Evolutionary conservation across 192 early-diverging fungal species (phyloP).

Genomic region (Coemansia sp.): DNA sequence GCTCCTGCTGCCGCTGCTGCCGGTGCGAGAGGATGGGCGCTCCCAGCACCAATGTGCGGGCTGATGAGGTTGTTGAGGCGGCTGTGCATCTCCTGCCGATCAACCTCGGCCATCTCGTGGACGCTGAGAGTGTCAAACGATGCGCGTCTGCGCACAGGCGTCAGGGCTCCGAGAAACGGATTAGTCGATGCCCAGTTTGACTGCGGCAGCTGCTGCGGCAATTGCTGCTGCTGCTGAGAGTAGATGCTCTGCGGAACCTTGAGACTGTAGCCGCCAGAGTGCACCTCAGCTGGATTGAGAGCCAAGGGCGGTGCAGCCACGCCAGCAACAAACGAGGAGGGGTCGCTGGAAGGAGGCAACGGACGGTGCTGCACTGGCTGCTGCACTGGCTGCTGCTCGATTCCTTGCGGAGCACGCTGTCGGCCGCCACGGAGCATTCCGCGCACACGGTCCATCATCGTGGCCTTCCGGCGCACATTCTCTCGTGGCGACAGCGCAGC

Average conservation of each 20-base stretch:
- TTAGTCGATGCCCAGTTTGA: slow-evolving; percentile 11
- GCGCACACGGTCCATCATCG: slow-evolving; percentile 39
- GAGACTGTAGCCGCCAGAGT: background rate
- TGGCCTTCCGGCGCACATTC: slow-evolving; percentile 42
- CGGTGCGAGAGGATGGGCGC: background rate
- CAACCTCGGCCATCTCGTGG: slow-evolving; percentile 49
- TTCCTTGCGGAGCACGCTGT: background rate
- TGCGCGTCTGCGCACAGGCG: slow-evolving; percentile 27
- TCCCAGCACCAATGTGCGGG: slow-evolving; percentile 10
- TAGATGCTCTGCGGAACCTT: slow-evolving; percentile 7
- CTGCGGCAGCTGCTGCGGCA: background rate
- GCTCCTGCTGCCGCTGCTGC: no score
- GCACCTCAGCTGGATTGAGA: background rate
- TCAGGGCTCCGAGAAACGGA: slow-evolving; percentile 5
- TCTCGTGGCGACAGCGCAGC: slow-evolving; percentile 40
- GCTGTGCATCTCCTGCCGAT: slow-evolving; percentile 38
- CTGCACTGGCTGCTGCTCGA: background rate
- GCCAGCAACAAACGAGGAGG: background rate
- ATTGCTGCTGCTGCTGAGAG: background rate
- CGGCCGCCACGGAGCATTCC: slow-evolving; percentile 25
- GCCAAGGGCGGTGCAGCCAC: background rate
- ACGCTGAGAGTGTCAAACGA: slow-evolving; percentile 50
- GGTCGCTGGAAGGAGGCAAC: background rate
- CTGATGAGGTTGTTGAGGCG: slow-evolving; percentile 40
- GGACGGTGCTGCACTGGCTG: background rate